Conservation (phyloP, 1,284 basidiomycete genomes). For the Heterobasidion occidentale region DNA sequence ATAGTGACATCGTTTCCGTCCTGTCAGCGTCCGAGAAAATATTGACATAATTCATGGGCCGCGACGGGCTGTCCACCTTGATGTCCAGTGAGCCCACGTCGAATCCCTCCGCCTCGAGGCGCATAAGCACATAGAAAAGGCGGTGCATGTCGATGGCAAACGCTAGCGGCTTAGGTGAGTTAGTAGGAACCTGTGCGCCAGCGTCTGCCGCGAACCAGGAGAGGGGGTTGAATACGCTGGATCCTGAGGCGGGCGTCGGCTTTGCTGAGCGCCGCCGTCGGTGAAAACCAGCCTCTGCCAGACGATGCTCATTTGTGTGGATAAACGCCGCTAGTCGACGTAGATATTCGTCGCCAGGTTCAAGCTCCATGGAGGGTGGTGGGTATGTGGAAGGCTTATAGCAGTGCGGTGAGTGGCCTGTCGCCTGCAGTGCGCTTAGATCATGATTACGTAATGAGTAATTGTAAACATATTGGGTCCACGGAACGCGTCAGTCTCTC, state of each 20-base stretch:
- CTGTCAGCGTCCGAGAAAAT: constrained; percentile 48
- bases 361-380: constrained; percentile 41
- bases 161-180: constrained; percentile 42
- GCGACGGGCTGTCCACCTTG: constrained; percentile 58
- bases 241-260: constrained; percentile 24
- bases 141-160: constrained; percentile 75
- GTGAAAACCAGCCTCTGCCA: constrained; percentile 53
- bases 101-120: constrained; percentile 73
- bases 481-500: constrained; percentile 8
- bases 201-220: constrained; percentile 49
- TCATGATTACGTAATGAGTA: constrained; percentile 1
- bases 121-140: constrained; percentile 83
- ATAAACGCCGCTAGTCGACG: constrained; percentile 62
- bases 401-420: neutral
- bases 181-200: constrained; percentile 22
- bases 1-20: constrained; percentile 70
- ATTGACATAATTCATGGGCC: constrained; percentile 69
- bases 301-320: constrained; percentile 56
- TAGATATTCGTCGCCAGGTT: constrained; percentile 69
- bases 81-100: constrained; percentile 79
- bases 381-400: neutral
- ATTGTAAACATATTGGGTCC: neutral
- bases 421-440: neutral
- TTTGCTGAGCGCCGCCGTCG: constrained; percentile 42
- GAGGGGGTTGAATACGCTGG: constrained; percentile 49